Percentiles rank a stretch among this genome's conserved stretches.
Conservation (phyloP, 805 yeast genomes). For the Wickerhamiella bombiphila region DNA sequence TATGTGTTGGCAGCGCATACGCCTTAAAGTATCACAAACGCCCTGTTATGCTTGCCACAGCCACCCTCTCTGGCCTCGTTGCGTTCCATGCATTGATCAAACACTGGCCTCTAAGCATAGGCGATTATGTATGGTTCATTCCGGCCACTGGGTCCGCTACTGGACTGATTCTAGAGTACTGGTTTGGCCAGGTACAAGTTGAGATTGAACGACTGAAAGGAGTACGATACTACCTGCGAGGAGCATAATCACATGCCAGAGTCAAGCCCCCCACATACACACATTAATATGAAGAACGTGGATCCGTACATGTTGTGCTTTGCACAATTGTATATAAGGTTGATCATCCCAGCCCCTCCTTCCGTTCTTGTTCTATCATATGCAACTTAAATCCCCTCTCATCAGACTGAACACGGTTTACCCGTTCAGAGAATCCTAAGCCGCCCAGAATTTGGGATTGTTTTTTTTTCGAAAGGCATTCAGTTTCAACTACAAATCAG, state of each 20-base stretch:
- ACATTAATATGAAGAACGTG: too few relatives aligned
- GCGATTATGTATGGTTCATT: constrained; percentile 22
- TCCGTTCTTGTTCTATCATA: too few relatives aligned
- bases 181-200: constrained; percentile 19
- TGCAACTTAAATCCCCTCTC: too few relatives aligned
- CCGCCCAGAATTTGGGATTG: too few relatives aligned
- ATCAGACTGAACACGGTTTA: too few relatives aligned
- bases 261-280: too few relatives aligned
- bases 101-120: constrained; percentile 17
- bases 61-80: constrained; percentile 15
- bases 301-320: too few relatives aligned
- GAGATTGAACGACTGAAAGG: constrained; percentile 11
- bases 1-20: constrained; percentile 17
- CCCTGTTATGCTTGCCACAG: constrained; percentile 8
- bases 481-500: too few relatives aligned
- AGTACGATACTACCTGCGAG: constrained; percentile 18
- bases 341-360: too few relatives aligned
- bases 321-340: too few relatives aligned
- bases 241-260: constrained; percentile 15
- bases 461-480: too few relatives aligned
- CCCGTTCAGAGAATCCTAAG: too few relatives aligned
- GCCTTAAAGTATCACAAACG: constrained; percentile 10
- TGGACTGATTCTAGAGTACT: constrained; percentile 15
- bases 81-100: constrained; percentile 15
- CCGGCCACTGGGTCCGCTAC: constrained; percentile 19